Base-by-base conservation (phyloP, 257 asterid species). In the Gentiana straminea region DNA sequence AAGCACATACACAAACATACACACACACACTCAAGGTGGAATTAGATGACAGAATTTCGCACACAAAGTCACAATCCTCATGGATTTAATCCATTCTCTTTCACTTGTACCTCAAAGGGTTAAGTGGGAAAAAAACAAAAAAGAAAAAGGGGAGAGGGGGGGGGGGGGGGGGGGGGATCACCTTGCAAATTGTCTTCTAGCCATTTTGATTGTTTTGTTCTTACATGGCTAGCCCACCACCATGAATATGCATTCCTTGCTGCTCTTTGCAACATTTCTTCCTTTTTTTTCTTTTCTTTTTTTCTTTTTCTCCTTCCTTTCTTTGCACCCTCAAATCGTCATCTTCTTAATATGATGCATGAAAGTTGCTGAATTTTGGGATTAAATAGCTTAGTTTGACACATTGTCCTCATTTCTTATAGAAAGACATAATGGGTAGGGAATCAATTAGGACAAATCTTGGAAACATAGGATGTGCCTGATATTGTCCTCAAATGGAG, bases 151-250 rank as follows among this genome's bases (percentile, higher is more conserved):
- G 44, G 8, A 4, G 44, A 1, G 7, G 7, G 4, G 4, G 8
- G 33, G 7, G 3, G 35, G 3, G 15, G 4, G 3, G 52, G 49
- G 13, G 13, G 49, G 39, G 64, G 46, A 1, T 34, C 33, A 73
- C 83, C 83, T 73, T 67, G 77, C 38, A 77, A 68, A 48, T 68
- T 77, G 46, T 77, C 73, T 37, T 77, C 79, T 46, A 77, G 67
- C 83, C 83, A 77, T 77, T 77, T 77, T 35, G 83, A 77, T 65
- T 77, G 83, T 60, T 77, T 77, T 44, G 83, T 73, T 49, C 83
- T 70, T 12, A 77, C 70, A 67, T 77, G 83, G 72, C 83, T 77
- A 35, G 83, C 83, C 79, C 79, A 73, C 83, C 83, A 77, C 83
- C 83, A 77, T 58, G 83, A 77, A 73, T 77, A 77, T 46, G 83